Base-by-base conservation (phyloP, 2,329 filamentous ascomycete species). In the Rosellinia necatrix region DNA sequence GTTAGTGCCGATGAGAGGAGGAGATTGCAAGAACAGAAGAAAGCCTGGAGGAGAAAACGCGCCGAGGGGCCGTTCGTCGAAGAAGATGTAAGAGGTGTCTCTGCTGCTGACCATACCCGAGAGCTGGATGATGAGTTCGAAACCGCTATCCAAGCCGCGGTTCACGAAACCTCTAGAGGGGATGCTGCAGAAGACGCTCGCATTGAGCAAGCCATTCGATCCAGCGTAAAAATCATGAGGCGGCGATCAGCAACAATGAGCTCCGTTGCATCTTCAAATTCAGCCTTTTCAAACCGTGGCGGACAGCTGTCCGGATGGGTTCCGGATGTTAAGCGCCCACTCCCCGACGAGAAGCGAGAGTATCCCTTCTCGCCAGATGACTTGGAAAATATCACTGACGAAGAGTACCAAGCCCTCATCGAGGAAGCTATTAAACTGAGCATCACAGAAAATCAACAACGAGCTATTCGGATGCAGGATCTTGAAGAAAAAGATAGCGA, bases 181-280 rank as follows among this genome's bases (percentile, higher is more conserved):
- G 80, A 93, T 60, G 68, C 78, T 0, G 79, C 84, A 17, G 88
- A 94, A 70, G 91, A 94, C 66, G 80, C 79, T 19, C 77, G 82
- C 56, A 80, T 96, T 43, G 90, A 92, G 68, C 79, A 83, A 17
- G 90, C 90, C 1, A 88, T 96, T 47, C 80, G 89, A 12, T 85
- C 88, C 4, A 91, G 88, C 60, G 78, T 94, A 13, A 76, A 75
- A 12, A 85, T 89, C 30, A 73, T 82, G 59, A 74, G 71, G 30
- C 64, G 30, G 19, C 64, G 64, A 44, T 67, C 63, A 32, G 64
- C 53, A 46, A 64, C 64, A 7, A 51, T 62, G n/a, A 53, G 46
- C n/a, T 64, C 67, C 2, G 27, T 47, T 5, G 52, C 50, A 19
- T 64, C 65, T 2, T 47, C 59, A 4, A 54, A 55, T 9, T 60